phyloP scores from a whole-genome alignment of 2,329 filamentous ascomycete genomes.

The Thelonectria blattea region DNA sequence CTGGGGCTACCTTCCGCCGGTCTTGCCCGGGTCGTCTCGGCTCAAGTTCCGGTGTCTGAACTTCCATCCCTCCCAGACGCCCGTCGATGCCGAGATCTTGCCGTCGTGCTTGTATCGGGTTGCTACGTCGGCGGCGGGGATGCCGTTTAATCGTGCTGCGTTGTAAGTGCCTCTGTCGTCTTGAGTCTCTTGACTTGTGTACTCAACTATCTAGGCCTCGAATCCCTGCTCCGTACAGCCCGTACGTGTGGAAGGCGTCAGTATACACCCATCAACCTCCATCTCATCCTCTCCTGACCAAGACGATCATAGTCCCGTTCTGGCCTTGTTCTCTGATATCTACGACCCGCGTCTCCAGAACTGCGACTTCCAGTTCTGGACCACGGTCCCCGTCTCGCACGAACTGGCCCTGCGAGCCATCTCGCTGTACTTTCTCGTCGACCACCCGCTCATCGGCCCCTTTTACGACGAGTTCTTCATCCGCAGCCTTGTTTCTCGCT shows the following conservation, averaged over 20 bases:
- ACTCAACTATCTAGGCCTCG: not conserved
- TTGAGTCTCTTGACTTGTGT: not conserved
- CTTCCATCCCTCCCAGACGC: not conserved
- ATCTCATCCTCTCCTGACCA: not conserved
- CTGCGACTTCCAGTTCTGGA: not conserved
- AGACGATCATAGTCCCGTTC: not conserved
- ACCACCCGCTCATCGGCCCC: conserved; percentile 8
- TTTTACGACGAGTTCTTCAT: conserved; percentile 16
- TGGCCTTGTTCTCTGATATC: not conserved
- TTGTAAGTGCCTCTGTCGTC: not conserved
- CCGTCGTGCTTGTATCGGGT: not conserved
- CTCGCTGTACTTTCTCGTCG: conserved; percentile 5
- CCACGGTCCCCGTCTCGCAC: not conserved
- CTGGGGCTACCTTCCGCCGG: not conserved
- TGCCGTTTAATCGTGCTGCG: not conserved
- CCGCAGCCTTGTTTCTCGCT: not conserved
- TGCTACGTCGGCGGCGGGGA: not conserved
- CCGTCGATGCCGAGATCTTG: not conserved
- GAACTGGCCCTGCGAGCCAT: conserved; percentile 1
- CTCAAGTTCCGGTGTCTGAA: not conserved
- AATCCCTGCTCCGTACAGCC: not conserved
- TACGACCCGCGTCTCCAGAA: conserved; percentile 3
- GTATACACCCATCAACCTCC: not conserved
- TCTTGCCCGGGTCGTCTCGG: not conserved
- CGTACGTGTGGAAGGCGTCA: not conserved